Evolutionary conservation across 2,329 filamentous ascomycete species (phyloP), one percentile per base, ranked within the genome.

Genomic region (Colletotrichum musae): DNA sequence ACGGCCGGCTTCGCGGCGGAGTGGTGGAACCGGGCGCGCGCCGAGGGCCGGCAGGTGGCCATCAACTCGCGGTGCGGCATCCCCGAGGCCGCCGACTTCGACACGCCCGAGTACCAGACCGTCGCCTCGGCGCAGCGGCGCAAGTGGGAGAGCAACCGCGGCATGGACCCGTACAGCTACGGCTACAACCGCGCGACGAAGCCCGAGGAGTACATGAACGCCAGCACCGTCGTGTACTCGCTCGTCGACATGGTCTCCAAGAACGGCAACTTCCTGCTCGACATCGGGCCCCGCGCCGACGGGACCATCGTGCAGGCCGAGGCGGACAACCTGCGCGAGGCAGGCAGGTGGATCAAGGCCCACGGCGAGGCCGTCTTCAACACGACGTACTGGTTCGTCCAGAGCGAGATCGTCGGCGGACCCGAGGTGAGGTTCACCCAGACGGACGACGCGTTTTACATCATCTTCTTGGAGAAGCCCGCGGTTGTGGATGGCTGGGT

Each of bases 81-180:
- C 0, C 32, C 66, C 3, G 66, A 69, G 50, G 75, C 77, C 1
- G 78, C 78, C 13, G 87, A 90, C 77, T 90, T 89, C 72, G 87
- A 90, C 74, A 90, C 88, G 1, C 88, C 88, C 0, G 88, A 90
- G 74, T 91, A 71, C 74, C 78, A 80, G 32, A 81, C 80, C 7
- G 88, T 85, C 74, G 77, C 80, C 3, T 80, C 83, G n/a, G 66
- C 62, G 16, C 66, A 69, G 26, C 56, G 62, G 3, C 58, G 86
- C 32, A 90, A 90, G 75, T 91, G 88, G 88, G 88, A 90, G 77
- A 85, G 79, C 48, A 90, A 85, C 76, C 81, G 82, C 50, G 88
- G 88, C 45, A 87, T 91, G 85, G 88, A 90, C 72, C 88, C 88
- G 0, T 89, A 82, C 73, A 84, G 80, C 70, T 90, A 90, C 72